Evolutionary conservation across 176 grass and related monocot species (phyloP), one percentile per base, ranked within the genome.

Genomic region (Ensete ventricosum): DNA sequence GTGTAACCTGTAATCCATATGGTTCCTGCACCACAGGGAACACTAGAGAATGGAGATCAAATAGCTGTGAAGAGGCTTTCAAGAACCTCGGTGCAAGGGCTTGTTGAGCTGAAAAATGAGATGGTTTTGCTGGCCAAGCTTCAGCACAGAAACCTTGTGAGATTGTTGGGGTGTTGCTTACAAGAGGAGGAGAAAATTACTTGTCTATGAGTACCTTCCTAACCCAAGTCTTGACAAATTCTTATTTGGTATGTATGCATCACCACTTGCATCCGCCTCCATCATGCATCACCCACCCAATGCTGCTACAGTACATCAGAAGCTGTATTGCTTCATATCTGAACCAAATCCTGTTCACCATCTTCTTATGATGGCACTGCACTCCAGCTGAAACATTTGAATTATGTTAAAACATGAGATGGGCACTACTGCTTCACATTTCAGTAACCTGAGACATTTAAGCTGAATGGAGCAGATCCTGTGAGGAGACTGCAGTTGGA

Each of bases 61-160:
- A 87, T 96, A 53, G 86, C 92, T n/a, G 89, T 96, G 22, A 96
- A 96, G 72, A 84, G 84, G 67, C 86, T 96, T 73, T 81, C 86
- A 11, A 84, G 83, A 52, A 87, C 79, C 76, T 89, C 89, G 0
- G 75, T 23, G 19, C 92, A 96, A 22, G 92, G 89, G 14, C 34
- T 92, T 9, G 72, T 82, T 27, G 86, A 92, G 72, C 84, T 96
- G 80, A 96, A 85, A 82, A 96, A 96, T 55, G 92, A 92, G 76
- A 84, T 92, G 25, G 19, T 84, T 62, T 12, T 88, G 50, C 80
- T 87, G 57, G 84, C 86, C 55, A 89, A 89, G 65, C 86, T 96
- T 43, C 82, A 96, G 50, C 89, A 96, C 60, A 77, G 80, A 12
- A 92, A 92, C 76, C 86, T 92, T 69, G 92, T 96, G 11, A 78